phyloP scores from a whole-genome alignment of 768 basidiomycete genomes.

The Boletus reticulatus region DNA sequence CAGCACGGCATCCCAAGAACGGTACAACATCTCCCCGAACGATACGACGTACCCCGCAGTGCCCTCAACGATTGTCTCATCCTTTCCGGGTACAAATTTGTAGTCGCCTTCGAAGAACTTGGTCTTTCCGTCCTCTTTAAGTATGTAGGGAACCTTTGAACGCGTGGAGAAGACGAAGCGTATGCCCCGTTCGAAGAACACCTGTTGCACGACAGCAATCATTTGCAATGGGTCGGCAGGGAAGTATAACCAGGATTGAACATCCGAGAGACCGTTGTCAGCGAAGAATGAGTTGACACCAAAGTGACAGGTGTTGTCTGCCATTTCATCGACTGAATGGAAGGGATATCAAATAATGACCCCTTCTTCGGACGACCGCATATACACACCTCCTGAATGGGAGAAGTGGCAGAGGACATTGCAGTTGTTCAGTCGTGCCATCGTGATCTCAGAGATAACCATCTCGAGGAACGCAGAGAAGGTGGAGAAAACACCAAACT shows the following conservation, averaged over 20 bases:
- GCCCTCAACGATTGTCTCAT: slow-evolving; percentile 78
- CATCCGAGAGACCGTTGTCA: slow-evolving; percentile 83
- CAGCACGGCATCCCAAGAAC: slow-evolving; percentile 80
- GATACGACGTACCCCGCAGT: slow-evolving; percentile 80
- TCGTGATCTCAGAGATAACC: slow-evolving; percentile 85
- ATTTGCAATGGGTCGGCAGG: slow-evolving; percentile 83
- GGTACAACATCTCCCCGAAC: slow-evolving; percentile 86
- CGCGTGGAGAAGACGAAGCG: slow-evolving; percentile 90
- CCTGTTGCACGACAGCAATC: slow-evolving; percentile 68
- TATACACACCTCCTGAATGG: slow-evolving; percentile 70
- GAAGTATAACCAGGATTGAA: slow-evolving; percentile 82
- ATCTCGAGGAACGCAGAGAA: slow-evolving; percentile 93
- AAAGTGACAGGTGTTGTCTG: slow-evolving; percentile 60
- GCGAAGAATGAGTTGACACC: slow-evolving; percentile 86
- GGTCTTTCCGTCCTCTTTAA: slow-evolving; percentile 68
- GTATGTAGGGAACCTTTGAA: slow-evolving; percentile 84
- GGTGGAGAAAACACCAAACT: slow-evolving; percentile 87
- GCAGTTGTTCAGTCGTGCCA: slow-evolving; percentile 89
- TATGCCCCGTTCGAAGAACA: slow-evolving; percentile 81
- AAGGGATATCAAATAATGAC: neutral
- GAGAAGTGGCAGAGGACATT: slow-evolving; percentile 90
- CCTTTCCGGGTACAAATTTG: slow-evolving; percentile 80
- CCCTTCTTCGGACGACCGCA: neutral
- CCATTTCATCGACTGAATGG: slow-evolving; percentile 64
- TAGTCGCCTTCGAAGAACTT: slow-evolving; percentile 69